Base-by-base conservation (phyloP, 208 protist genomes). In the Trypanosoma grayi region DNA sequence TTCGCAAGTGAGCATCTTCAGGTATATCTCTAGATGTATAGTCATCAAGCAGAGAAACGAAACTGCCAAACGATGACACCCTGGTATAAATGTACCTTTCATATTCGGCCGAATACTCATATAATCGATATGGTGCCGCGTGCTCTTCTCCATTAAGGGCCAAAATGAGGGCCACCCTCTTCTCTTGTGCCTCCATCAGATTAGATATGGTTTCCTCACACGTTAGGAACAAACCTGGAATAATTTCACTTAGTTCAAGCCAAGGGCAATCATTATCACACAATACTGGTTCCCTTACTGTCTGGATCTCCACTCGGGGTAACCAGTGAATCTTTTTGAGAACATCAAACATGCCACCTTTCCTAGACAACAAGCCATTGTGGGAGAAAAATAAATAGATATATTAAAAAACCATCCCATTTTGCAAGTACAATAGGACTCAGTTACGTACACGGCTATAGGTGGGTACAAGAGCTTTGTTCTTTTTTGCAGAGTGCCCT, bases 221-320 rank as follows among this genome's bases (percentile, higher is more conserved):
- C 28, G 88, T 85, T 16, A 94, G 56, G 59, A 76, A 89, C 0
- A 94, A 54, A 14, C 88, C 83, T 37, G 85, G 76, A 16, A 87
- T 71, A n/a, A 94, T 68, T 65, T 92, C 81, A 65, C 81, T 91
- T 16, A 92, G 30, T 37, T 69, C 76, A 45, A 79, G 37, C 84
- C 81, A 92, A 20, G 88, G 81, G 2, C 62, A 40, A n/a, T 48
- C 14, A 16, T 66, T 55, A 50, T 77, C 72, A 31, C 43, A 41
- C 0, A 66, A 45, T 1, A 64, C 39, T 36, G 69, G 64, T 33
- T 68, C 75, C 31, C 76, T 70, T 0, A 50, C 33, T n/a, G 34
- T 11, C 20, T 40, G 1, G 16, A 72, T 36, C 36, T 54, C 34
- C 65, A 16, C 74, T 64, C 43, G 77, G 63, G 27, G 73, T 65